Base-by-base conservation (phyloP, 2,329 filamentous ascomycete genomes). In the Trichoderma semiorbis region DNA sequence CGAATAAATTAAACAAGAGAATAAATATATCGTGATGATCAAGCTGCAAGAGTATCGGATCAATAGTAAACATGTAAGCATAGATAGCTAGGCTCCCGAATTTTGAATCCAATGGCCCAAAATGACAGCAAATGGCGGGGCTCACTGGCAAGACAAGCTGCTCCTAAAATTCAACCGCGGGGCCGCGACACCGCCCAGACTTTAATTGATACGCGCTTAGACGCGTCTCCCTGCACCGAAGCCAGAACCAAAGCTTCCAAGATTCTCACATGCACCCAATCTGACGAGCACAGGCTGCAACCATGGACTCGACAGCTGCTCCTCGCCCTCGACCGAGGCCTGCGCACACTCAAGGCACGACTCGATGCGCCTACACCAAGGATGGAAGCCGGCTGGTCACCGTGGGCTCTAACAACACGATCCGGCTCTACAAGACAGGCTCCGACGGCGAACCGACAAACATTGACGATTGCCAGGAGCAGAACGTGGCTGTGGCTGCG, bases 391-490 rank as follows among this genome's bases (percentile, higher is more conserved):
- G 92, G 77, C 87, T 99, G 72, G 90, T 98, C 75, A 98, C 96
- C 12, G 95, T 94, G 73, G 96, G 96, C 74, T 92, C 93, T 72
- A 97, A 98, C 84, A 97, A 97, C 78, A 94, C 93, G 8, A 94
- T 97, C 78, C 93, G 97, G 64, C 89, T 98, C 64, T 99, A 97
- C 84, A 93, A 92, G 75, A 96, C 95, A 16, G 94, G 93, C 73
- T 96, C 92, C 50, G 93, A 97, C 83, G 95, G 94, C 76, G 96
- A 99, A 80, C 96, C 97, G 11, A 90, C 89, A 72, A 97, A 95
- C 71, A 92, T 99, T 71, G 95, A 98, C 79, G 94, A 98, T 74
- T 94, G 92, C 69, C 92, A 92, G 73, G 95, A 98, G 76, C 92
- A 93, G 75, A 97, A 97, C 78, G 86, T 93, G 24, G 90, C 92